Evolutionary conservation across 2,329 filamentous ascomycete genomes (phyloP).

Genomic region (Clonostachys byssicola): DNA sequence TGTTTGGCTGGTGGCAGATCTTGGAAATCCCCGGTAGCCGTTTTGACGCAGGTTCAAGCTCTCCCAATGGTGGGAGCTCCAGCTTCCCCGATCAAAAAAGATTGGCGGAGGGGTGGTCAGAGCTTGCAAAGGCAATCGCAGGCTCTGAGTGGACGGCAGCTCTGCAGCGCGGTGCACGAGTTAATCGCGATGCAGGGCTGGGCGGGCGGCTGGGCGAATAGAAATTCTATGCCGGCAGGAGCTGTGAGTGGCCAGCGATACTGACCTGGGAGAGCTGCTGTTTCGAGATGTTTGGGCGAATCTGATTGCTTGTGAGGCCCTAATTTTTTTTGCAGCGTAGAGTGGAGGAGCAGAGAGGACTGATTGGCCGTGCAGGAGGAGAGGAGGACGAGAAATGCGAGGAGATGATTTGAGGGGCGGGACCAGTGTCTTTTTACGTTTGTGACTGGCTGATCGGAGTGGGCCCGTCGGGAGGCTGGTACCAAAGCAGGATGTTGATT

Average conservation of each 20-base stretch:
- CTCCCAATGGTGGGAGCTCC: too few relatives aligned
- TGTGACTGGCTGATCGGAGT: slow-evolving; percentile 45
- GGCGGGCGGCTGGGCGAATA: slow-evolving; percentile 1
- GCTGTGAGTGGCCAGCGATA: slow-evolving; percentile 8
- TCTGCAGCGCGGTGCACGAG: slow-evolving; percentile 1
- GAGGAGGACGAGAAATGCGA: slow-evolving; percentile 39
- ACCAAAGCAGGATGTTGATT: slow-evolving; percentile 18
- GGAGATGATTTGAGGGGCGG: slow-evolving; percentile 47
- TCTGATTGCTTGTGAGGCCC: slow-evolving; percentile 5
- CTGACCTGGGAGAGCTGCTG: too few relatives aligned
- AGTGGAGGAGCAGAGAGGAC: slow-evolving; percentile 32
- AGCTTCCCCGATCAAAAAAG: too few relatives aligned
- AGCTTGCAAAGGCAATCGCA: neutral
- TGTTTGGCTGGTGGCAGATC: too few relatives aligned
- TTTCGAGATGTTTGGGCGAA: neutral
- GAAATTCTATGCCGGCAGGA: slow-evolving; percentile 1
- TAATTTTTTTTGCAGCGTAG: slow-evolving; percentile 9
- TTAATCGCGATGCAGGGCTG: neutral
- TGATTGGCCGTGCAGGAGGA: slow-evolving; percentile 45
- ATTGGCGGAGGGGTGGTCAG: slow-evolving; percentile 8
- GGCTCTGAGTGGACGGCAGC: slow-evolving; percentile 1
- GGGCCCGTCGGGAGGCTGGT: slow-evolving; percentile 22
- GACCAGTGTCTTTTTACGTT: slow-evolving; percentile 34
- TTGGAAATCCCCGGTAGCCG: too few relatives aligned
- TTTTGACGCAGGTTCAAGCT: too few relatives aligned